Conservation (phyloP, 768 basidiomycete genomes). For the Punctularia strigosozonata region DNA sequence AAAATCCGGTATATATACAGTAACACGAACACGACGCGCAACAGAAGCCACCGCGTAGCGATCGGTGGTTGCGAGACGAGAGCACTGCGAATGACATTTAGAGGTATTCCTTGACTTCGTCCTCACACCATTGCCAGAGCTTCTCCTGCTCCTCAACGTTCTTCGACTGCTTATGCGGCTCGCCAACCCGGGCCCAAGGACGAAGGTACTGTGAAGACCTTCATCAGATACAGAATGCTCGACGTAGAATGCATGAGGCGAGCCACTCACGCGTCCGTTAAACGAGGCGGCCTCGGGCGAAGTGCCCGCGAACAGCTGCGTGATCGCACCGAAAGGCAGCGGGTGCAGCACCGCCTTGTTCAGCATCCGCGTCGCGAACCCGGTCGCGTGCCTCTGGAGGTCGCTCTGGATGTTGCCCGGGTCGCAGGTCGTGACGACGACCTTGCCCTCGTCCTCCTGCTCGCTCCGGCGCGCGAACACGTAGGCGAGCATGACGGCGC, state of each 20-base stretch:
- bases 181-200: conserved; percentile 15
- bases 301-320: conserved; percentile 27
- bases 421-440: neutral
- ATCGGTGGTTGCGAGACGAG: too few species aligned
- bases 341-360: conserved; percentile 13
- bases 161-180: conserved; percentile 8
- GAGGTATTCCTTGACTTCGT: conserved; percentile 4
- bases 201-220: conserved; percentile 11
- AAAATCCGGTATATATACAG: too few species aligned
- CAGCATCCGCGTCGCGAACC: conserved; percentile 2
- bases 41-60: too few species aligned
- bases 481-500: too few species aligned
- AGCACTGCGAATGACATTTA: too few species aligned
- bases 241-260: neutral
- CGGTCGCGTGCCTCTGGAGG: conserved; percentile 13
- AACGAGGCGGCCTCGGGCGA: conserved; percentile 17
- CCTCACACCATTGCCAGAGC: conserved; percentile 17
- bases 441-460: too few species aligned
- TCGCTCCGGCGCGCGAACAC: too few species aligned
- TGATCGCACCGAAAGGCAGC: conserved; percentile 20
- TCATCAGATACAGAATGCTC: neutral
- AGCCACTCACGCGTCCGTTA: conserved; percentile 20
- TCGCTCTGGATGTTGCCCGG: conserved; percentile 2
- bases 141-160: conserved; percentile 12
- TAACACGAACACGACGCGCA: too few species aligned